Conservation (phyloP, 2,329 filamentous ascomycete genomes). For the Xylariaceae sp. region DNA sequence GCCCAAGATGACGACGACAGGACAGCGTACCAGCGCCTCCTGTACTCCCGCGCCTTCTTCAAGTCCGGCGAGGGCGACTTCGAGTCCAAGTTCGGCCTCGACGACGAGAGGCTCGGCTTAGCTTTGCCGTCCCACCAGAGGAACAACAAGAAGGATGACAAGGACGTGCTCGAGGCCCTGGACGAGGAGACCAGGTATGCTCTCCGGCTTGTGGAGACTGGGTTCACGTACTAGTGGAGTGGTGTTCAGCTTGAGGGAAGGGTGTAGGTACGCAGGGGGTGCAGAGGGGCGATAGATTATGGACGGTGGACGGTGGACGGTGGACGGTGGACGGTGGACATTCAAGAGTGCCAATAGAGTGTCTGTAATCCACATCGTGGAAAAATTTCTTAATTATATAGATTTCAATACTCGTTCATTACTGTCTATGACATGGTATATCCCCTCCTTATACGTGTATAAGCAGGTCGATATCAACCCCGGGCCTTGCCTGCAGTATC, state of each 20-base stretch:
- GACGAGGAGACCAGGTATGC: constrained; percentile 50
- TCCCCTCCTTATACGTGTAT: not conserved
- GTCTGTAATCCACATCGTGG: too few relatives aligned
- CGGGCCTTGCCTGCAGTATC: too few relatives aligned
- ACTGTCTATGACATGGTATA: not conserved
- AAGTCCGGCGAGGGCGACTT: constrained; percentile 36
- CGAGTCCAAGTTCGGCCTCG: constrained; percentile 36
- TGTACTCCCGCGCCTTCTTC: constrained; percentile 54
- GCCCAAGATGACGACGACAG: constrained; percentile 35
- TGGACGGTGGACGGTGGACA: too few relatives aligned
- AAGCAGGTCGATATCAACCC: too few relatives aligned
- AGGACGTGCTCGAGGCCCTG: constrained; percentile 43
- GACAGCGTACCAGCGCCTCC: constrained; percentile 42
- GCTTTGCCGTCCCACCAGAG: too few relatives aligned
- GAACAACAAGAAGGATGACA: too few relatives aligned
- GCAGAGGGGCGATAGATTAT: too few relatives aligned
- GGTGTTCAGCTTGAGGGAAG: not conserved
- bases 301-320: too few relatives aligned
- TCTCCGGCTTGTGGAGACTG: constrained; percentile 31
- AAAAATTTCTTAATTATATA: too few relatives aligned
- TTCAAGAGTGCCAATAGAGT: too few relatives aligned
- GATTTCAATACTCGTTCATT: too few relatives aligned
- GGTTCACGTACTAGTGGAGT: constrained; percentile 17
- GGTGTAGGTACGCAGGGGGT: too few relatives aligned
- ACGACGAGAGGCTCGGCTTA: constrained; percentile 53